phyloP scores from a whole-genome alignment of 495 filamentous ascomycete genomes.

The Tuber aestivum region DNA sequence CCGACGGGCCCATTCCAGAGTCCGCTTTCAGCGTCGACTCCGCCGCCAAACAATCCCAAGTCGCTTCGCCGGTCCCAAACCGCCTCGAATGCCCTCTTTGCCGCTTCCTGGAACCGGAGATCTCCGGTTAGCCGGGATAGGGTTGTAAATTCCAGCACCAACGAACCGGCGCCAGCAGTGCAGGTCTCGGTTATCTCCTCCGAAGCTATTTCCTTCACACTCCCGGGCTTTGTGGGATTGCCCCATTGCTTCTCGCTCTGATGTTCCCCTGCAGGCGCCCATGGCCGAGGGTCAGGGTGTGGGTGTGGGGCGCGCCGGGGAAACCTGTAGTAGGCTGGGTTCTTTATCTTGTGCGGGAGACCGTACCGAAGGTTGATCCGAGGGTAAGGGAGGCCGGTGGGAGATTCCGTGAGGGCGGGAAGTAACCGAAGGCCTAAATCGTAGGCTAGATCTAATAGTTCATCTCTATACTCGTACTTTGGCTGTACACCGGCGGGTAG shows the following conservation, averaged over 20 bases:
- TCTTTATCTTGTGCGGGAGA: slow-evolving; percentile 59
- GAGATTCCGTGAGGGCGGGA: slow-evolving; percentile 76
- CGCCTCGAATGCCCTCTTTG: slow-evolving; percentile 89
- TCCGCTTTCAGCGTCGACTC: slow-evolving; percentile 85
- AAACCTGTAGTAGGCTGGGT: slow-evolving; percentile 39
- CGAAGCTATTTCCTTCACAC: slow-evolving; percentile 39
- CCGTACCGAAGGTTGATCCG: slow-evolving; percentile 89
- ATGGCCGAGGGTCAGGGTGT: slow-evolving; percentile 33
- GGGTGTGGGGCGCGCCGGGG: slow-evolving; percentile 58
- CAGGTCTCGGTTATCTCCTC: slow-evolving; percentile 90
- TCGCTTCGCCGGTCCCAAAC: slow-evolving; percentile 82
- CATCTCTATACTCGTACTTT: slow-evolving; percentile 76
- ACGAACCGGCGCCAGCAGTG: slow-evolving; percentile 87
- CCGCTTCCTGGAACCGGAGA: slow-evolving; percentile 74
- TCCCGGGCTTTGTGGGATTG: slow-evolving; percentile 35
- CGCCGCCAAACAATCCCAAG: slow-evolving; percentile 82
- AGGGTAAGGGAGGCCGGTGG: slow-evolving; percentile 89
- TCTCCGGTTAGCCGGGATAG: slow-evolving; percentile 86
- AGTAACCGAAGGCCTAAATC: slow-evolving; percentile 78
- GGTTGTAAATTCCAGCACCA: slow-evolving; percentile 87
- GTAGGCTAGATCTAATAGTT: slow-evolving; percentile 74
- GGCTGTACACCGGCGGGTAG: slow-evolving; percentile 18
- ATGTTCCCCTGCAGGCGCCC: slow-evolving; percentile 31
- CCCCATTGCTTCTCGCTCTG: slow-evolving; percentile 30
- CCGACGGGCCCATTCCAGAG: slow-evolving; percentile 81